Evolutionary conservation across 768 basidiomycete species (phyloP), one percentile per base, ranked within the genome.

Genomic region (Chalciporus piperatus): DNA sequence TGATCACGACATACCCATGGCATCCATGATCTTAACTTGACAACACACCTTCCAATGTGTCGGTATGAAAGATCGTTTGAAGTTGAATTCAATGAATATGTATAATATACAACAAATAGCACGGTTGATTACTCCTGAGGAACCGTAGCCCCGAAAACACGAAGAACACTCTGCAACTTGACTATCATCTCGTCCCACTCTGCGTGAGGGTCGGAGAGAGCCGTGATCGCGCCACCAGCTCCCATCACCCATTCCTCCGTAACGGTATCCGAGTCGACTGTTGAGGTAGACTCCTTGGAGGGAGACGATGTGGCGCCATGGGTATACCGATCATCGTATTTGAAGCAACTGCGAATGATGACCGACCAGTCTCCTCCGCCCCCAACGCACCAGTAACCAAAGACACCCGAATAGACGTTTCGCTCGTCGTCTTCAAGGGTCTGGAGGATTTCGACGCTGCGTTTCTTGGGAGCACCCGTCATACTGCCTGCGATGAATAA

Each of bases 381-480:
- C 37, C 92, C 84, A 22, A 92, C 83, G 54, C 87, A 87, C 83
- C 92, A 91, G 64, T 95, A 98, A 2, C 95, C 95, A 54, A 94
- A 86, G 6, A 92, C 89, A 28, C 95, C 94, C 17, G 95, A 97
- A 65, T 98, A 98, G 16, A 94, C 73, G 23, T 84, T 80, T 25
- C 95, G 80, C 42, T 85, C 79, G 38, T 76, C 67, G 41, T 77
- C 79, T 67, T 98, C 95, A 3, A 97, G 77, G 1, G 74, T 75
- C 55, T 90, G 88, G 8, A 98, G 76, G 32, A 98, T 85, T 68
- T 97, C 89, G 8, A 97, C 86, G 50, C 89, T 92, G 28, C 95
- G 85, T 61, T 96, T 87, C 73, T 98, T 98, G 0, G 95, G 95
- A 0, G 95, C 95, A 32, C 95, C 95, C 2, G 95, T 98, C 95